A percentile compares a stretch with the other conserved stretches of the same genome.
These are phyloP conservation scores for Deinandra increscens DNA, from an alignment of 129 eudicot species.

Conservation along the genomic window DNA sequence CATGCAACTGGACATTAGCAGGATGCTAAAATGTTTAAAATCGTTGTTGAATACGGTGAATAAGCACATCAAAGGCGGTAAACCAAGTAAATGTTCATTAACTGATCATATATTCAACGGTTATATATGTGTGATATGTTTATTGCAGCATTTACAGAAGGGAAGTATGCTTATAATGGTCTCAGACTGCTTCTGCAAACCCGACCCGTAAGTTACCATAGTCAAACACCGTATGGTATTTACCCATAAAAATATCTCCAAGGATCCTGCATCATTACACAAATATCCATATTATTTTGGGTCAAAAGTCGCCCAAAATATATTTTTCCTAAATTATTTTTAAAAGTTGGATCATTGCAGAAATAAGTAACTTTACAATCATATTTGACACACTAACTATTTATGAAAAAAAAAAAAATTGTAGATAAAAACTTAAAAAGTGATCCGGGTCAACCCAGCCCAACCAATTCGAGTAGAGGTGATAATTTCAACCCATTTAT, in stretches of 20 bases:
- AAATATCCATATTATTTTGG: conserved; percentile 5
- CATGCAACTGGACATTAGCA: no score
- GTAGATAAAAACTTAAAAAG: no score
- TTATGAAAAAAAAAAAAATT: background rate
- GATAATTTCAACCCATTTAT: no score
- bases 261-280: conserved; percentile 46
- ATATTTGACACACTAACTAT: background rate
- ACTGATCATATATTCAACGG: background rate
- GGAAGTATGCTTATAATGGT: conserved; percentile 5
- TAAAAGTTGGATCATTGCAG: background rate
- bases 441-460: background rate
- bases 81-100: conserved; percentile 10
- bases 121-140: conserved; percentile 17
- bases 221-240: conserved; percentile 56
- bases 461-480: background rate
- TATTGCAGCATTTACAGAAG: conserved; percentile 26
- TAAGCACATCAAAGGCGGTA: background rate
- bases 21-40: no score
- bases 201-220: conserved; percentile 47
- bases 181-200: conserved; percentile 53
- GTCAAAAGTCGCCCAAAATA: background rate
- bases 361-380: background rate
- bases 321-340: background rate
- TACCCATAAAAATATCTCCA: conserved; percentile 66
- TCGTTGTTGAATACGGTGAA: background rate